Conservation (phyloP, 1,139 yeast species). For the Entelexis sorbosivorans region DNA sequence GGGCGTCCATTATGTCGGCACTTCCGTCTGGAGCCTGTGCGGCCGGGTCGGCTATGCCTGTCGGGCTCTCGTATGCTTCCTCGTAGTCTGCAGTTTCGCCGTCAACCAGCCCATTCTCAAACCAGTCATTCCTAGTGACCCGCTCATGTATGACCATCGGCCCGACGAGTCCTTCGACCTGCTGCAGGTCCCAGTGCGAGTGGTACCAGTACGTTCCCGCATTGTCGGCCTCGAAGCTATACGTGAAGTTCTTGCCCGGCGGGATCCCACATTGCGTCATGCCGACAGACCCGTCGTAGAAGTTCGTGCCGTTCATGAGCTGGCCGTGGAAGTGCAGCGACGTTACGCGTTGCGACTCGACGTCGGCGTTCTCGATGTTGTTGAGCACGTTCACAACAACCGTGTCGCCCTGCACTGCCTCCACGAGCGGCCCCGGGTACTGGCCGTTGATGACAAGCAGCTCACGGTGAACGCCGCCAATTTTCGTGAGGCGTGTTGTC, state of each 20-base stretch:
- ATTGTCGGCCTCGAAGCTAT: slow-evolving; percentile 71
- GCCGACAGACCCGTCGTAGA: slow-evolving; percentile 81
- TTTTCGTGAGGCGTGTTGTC: slow-evolving; percentile 1
- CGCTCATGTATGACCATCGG: slow-evolving; percentile 50
- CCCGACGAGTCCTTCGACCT: slow-evolving; percentile 78
- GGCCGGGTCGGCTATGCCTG: too few relatives aligned
- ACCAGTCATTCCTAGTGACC: not conserved
- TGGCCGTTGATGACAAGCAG: slow-evolving; percentile 49
- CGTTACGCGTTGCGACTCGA: slow-evolving; percentile 33
- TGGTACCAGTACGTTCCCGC: slow-evolving; percentile 92
- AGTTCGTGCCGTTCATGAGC: slow-evolving; percentile 58
- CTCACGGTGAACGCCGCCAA: slow-evolving; percentile 23
- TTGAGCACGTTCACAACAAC: slow-evolving; percentile 57
- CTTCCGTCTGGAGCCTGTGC: too few relatives aligned
- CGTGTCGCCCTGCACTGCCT: slow-evolving; percentile 66
- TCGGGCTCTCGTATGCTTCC: too few relatives aligned
- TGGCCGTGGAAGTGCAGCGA: slow-evolving; percentile 86
- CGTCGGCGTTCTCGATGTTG: slow-evolving; percentile 35
- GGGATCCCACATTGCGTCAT: slow-evolving; percentile 81
- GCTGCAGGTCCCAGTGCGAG: slow-evolving; percentile 70
- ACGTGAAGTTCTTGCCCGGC: slow-evolving; percentile 57
- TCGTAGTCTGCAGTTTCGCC: too few relatives aligned
- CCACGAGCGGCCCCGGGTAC: slow-evolving; percentile 70
- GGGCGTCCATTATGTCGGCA: too few relatives aligned
- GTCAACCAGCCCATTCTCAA: not conserved